A percentile compares a stretch with the other conserved stretches of the same genome.
These are phyloP conservation scores for Cadophora sp. DNA, from an alignment of 2,329 filamentous ascomycete genomes.

Conservation along the genomic window DNA sequence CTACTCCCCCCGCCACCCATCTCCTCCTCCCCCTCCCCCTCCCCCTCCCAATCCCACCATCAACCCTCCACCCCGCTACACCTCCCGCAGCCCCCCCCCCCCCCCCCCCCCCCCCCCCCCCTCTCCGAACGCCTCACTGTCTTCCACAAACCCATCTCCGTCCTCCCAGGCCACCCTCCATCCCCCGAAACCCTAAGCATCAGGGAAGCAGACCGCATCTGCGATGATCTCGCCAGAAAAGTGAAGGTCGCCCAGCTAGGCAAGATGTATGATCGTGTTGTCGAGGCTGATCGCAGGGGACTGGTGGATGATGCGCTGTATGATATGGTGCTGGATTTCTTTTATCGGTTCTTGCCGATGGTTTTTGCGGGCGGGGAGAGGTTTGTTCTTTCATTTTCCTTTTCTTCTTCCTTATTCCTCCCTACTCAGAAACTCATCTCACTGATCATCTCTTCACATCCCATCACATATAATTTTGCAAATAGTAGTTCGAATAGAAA, in stretches of 20 bases:
- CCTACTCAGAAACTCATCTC: not conserved
- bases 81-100: not conserved
- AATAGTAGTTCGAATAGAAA: too few relatives aligned
- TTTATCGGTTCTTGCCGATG: not conserved
- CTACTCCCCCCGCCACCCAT: not conserved
- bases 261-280: not conserved
- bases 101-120: not conserved
- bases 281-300: not conserved
- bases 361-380: not conserved
- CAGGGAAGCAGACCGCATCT: not conserved
- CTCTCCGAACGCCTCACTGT: not conserved
- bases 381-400: not conserved
- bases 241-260: not conserved
- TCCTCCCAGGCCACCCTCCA: not conserved
- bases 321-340: not conserved
- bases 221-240: not conserved
- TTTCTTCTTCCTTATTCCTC: not conserved
- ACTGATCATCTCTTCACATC: not conserved
- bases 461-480: too few relatives aligned
- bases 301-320: not conserved
- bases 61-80: not conserved
- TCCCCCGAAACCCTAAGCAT: not conserved
- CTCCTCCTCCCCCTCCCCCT: not conserved
- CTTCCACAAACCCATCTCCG: not conserved
- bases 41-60: not conserved